Evolutionary conservation across 1,284 basidiomycete genomes (phyloP).

Genomic region (Sporisorium iseilematis-ciliati): DNA sequence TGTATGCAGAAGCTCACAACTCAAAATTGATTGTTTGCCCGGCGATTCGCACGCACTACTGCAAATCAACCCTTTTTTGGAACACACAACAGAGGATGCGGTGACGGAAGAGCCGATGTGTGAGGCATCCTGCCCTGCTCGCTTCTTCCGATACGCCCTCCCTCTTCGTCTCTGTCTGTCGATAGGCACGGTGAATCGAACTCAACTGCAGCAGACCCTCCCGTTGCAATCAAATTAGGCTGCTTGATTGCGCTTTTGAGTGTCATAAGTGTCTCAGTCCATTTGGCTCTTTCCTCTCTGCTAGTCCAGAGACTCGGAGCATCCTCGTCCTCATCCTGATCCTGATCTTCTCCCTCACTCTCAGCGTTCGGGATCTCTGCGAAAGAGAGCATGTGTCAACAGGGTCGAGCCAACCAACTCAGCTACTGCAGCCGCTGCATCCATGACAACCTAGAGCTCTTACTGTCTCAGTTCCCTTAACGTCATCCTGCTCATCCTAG

Average conservation of each 20-base stretch:
- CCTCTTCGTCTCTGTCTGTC: neutral
- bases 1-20: too few species aligned
- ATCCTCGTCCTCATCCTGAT: neutral
- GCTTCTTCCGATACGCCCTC: neutral
- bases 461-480: neutral
- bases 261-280: neutral
- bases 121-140: neutral
- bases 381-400: too few species aligned
- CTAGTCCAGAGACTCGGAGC: neutral
- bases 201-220: neutral
- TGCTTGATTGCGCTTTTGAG: neutral
- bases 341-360: neutral
- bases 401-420: too few species aligned
- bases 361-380: too few species aligned
- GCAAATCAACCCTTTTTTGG: too few species aligned
- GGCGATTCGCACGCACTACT: too few species aligned
- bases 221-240: neutral
- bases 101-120: slow-evolving; percentile 14
- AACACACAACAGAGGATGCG: neutral
- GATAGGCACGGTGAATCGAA: slow-evolving; percentile 16
- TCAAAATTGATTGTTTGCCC: too few species aligned
- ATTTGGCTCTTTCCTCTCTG: neutral
- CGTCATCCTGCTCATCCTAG: neutral
- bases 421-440: too few species aligned
- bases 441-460: too few species aligned